Evolutionary conservation across 2,329 filamentous ascomycete species (phyloP).

Genomic region (Chrysoporthe puriensis): DNA sequence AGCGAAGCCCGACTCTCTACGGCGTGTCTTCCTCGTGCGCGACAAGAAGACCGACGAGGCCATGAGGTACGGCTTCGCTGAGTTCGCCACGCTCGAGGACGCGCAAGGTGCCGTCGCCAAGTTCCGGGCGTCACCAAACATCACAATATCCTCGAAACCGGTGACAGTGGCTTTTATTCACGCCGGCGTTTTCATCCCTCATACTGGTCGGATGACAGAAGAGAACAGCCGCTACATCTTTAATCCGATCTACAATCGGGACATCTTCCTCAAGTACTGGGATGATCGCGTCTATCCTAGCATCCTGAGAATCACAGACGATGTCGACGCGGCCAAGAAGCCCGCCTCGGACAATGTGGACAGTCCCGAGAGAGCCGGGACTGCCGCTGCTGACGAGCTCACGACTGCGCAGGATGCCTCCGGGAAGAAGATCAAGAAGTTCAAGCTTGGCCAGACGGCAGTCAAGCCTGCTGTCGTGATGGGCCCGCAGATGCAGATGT

Average conservation of each 20-base stretch:
- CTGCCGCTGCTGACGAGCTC: constrained; percentile 31
- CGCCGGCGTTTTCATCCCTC: constrained; percentile 81
- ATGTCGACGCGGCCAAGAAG: constrained; percentile 44
- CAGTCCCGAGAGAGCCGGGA: constrained; percentile 17
- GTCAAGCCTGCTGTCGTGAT: constrained; percentile 57
- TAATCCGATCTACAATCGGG: constrained; percentile 68
- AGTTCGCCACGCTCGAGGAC: constrained; percentile 78
- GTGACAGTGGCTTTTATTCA: constrained; percentile 78
- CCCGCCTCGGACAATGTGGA: constrained; percentile 17
- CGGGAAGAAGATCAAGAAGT: constrained; percentile 58
- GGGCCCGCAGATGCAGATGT: constrained; percentile 70
- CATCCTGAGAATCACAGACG: constrained; percentile 61
- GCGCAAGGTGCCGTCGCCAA: constrained; percentile 75
- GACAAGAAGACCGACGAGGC: constrained; percentile 73
- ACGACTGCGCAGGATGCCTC: constrained; percentile 38
- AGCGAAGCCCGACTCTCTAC: constrained; percentile 73
- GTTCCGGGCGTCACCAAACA: constrained; percentile 72
- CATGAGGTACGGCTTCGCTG: constrained; percentile 82
- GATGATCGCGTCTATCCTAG: constrained; percentile 74
- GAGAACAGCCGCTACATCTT: constrained; percentile 69
- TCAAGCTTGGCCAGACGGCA: constrained; percentile 50
- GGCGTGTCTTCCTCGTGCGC: constrained; percentile 76
- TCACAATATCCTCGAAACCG: constrained; percentile 75
- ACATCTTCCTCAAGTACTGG: constrained; percentile 74
- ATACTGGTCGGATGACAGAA: constrained; percentile 59